A percentile compares a stretch with the other conserved stretches of the same genome.
phyloP scores from a whole-genome alignment of 2,329 filamentous ascomycete genomes.

The Fusarium coicis region DNA sequence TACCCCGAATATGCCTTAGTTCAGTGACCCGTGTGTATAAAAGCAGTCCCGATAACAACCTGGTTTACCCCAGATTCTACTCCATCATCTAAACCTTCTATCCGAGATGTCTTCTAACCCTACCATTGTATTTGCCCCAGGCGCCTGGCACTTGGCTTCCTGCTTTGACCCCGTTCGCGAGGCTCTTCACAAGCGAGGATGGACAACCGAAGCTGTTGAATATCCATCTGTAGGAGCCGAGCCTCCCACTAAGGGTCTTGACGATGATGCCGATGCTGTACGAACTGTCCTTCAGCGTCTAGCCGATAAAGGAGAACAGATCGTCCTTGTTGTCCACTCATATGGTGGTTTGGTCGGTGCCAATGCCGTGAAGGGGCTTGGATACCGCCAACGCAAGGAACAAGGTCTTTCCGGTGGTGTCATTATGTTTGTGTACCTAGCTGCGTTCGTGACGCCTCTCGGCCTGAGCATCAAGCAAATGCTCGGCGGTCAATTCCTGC shows the following conservation, averaged over 20 bases:
- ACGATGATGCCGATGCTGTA: slow-evolving; percentile 48
- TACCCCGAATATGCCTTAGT: not conserved
- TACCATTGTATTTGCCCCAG: slow-evolving; percentile 52
- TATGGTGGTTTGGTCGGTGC: slow-evolving; percentile 56
- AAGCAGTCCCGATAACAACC: not conserved
- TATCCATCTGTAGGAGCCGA: slow-evolving; percentile 49
- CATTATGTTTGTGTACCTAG: slow-evolving; percentile 49
- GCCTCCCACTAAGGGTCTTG: slow-evolving; percentile 39
- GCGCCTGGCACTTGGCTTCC: slow-evolving; percentile 51
- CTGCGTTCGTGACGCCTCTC: slow-evolving; percentile 48
- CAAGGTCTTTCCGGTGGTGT: slow-evolving; percentile 53
- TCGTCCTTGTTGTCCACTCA: slow-evolving; percentile 56
- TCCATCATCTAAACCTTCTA: not conserved
- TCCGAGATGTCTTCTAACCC: slow-evolving; percentile 6
- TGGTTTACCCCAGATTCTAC: not conserved
- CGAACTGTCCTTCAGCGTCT: slow-evolving; percentile 44
- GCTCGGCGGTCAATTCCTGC: slow-evolving; percentile 40
- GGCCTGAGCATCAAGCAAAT: slow-evolving; percentile 41
- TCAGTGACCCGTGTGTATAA: not conserved
- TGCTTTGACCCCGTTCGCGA: slow-evolving; percentile 46
- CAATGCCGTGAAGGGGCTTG: slow-evolving; percentile 51
- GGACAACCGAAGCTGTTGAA: slow-evolving; percentile 44
- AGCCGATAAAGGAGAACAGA: slow-evolving; percentile 50
- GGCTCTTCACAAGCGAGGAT: slow-evolving; percentile 48
- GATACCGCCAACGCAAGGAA: slow-evolving; percentile 46